These are phyloP conservation scores for Camellia japonica DNA, from an alignment of 148 eudicot species.

Conservation along the genomic window DNA sequence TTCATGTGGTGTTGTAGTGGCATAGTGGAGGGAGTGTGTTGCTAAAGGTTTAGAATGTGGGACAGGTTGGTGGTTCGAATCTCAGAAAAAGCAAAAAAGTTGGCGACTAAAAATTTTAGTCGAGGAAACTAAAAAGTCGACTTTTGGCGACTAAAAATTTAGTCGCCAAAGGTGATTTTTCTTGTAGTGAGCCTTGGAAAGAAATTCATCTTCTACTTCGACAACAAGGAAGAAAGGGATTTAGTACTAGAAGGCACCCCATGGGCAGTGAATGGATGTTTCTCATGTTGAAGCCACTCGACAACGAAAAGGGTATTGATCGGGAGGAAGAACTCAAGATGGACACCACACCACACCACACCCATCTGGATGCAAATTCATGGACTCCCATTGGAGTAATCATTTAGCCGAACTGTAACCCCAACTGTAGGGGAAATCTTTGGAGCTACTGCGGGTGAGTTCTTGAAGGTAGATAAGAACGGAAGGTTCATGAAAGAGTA, in stretches of 20 bases:
- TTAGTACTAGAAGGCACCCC: not conserved
- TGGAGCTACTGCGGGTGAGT: not conserved
- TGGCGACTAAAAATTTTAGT: no score
- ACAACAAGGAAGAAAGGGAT: not conserved
- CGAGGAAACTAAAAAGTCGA: no score
- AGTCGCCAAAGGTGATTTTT: no score
- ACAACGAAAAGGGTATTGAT: not conserved
- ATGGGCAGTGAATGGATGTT: not conserved
- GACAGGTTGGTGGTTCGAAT: no score
- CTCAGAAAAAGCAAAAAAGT: no score
- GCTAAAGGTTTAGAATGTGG: no score
- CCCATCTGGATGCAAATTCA: not conserved
- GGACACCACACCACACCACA: not conserved
- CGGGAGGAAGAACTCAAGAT: not conserved
- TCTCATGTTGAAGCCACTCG: constrained; percentile 1
- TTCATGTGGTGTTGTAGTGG: no score
- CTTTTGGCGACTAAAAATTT: no score
- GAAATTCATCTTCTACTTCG: not conserved
- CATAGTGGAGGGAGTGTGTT: no score
- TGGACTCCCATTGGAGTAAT: not conserved
- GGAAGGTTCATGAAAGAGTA: not conserved
- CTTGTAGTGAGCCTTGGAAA: no score
- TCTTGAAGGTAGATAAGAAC: not conserved
- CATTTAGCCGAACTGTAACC: not conserved
- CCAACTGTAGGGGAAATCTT: not conserved